Evolutionary conservation across 306 rosid species (phyloP).

Genomic region (Cucurbita argyrosperma): DNA sequence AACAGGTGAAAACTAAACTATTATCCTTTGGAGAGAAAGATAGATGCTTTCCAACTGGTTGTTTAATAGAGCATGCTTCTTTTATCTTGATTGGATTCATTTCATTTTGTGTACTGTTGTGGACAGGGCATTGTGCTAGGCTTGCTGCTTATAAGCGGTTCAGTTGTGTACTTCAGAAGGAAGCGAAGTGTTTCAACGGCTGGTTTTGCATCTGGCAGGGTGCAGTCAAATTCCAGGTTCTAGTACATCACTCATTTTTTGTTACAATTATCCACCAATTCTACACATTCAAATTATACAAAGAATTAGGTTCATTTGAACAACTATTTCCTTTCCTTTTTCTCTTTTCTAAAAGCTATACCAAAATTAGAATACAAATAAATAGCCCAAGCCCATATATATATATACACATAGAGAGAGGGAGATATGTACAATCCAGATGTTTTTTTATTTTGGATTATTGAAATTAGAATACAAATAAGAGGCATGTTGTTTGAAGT

Average conservation of each 20-base stretch:
- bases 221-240: constrained; percentile 46
- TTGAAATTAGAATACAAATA: neutral
- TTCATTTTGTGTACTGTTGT: neutral
- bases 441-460: neutral
- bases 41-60: too few relatives aligned
- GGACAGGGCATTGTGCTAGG: constrained; percentile 45
- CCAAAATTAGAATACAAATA: neutral
- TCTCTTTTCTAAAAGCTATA: neutral
- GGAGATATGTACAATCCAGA: neutral
- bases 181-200: constrained; percentile 32
- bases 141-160: constrained; percentile 47
- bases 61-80: neutral
- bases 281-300: neutral
- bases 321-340: neutral
- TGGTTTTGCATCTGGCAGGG: constrained; percentile 38
- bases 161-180: constrained; percentile 40
- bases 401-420: neutral
- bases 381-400: neutral
- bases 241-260: constrained; percentile 8
- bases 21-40: too few relatives aligned
- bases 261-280: neutral
- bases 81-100: neutral
- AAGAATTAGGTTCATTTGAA: neutral
- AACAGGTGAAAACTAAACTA: too few relatives aligned
- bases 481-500: neutral